Evolutionary conservation across 2,329 filamentous ascomycete genomes (phyloP), one percentile per base, ranked within the genome.

Genomic region (Penicillium olsonii): DNA sequence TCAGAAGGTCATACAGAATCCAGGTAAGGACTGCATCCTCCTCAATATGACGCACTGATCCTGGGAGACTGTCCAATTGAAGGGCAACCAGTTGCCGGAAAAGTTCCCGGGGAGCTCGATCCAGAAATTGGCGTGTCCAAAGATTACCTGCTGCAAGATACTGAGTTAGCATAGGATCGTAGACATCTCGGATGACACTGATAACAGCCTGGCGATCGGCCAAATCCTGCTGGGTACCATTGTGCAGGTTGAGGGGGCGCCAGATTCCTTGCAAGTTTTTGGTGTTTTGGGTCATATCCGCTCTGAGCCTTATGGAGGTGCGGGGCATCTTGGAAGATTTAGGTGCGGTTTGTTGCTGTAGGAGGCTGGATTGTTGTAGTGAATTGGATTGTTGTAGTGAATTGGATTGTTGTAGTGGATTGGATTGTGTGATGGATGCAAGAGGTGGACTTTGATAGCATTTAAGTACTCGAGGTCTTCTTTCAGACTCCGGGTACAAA

Each of bases 1-100:
- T 39, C 18, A 45, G 43, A 33, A 45, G 9, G n/a, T 45, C 43
- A 15, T 17, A 24, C 17, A 45, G 18, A 6, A 45, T 45, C 31
- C 6, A 8, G 33, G n/a, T 18, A 40, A 45, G 35, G 8, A 40
- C 12, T 26, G 18, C 5, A 8, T 37, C 18, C 20, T 19, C 18
- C 26, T 33, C 20, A 31, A 37, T 26, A 6, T n/a, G 19, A 18
- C 29, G 33, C n/a, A 22, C 31, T 1, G 10, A 9, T 26, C 3
- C 3, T 14, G 35, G 43, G 2, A 45, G 35, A 5, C 40, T 18
- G 8, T 15, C n/a, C 5, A 24, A 11, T 5, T 11, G 15, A 33
- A 27, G 15, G 5, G 11, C 5, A 17, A 26, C 12, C 14, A 17
- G 11, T 37, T 1, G 3, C 14, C 15, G 19, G 6, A 43, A 43